A percentile compares a stretch with the other conserved stretches of the same genome.
phyloP scores from a whole-genome alignment of 2,329 filamentous ascomycete species.

The Xylariaceae sp. region DNA sequence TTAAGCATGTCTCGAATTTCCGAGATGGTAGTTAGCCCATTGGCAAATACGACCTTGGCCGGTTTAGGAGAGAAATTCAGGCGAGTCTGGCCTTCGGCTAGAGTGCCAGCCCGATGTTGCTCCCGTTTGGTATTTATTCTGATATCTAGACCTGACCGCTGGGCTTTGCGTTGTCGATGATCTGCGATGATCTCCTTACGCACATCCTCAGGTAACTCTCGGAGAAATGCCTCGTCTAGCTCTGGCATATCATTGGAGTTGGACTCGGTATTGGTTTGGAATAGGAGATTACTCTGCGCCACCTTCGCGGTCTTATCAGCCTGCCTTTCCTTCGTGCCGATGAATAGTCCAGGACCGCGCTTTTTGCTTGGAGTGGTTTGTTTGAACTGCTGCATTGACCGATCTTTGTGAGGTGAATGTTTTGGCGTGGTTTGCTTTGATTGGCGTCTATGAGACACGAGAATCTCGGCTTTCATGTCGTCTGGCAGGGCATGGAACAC shows the following conservation, averaged over 20 bases:
- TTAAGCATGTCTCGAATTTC: slow-evolving; percentile 73
- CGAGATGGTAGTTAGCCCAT: slow-evolving; percentile 39
- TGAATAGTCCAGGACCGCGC: slow-evolving; percentile 43
- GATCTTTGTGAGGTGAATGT: slow-evolving; percentile 57
- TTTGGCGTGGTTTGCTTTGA: slow-evolving; percentile 35
- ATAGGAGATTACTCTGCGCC: slow-evolving; percentile 71
- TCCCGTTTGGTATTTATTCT: slow-evolving; percentile 27
- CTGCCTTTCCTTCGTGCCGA: slow-evolving; percentile 49
- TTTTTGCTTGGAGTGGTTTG: slow-evolving; percentile 68
- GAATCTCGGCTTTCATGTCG: slow-evolving; percentile 79
- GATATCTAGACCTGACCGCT: slow-evolving; percentile 50
- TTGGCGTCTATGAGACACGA: slow-evolving; percentile 63
- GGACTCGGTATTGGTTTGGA: slow-evolving; percentile 30
- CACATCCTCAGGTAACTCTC: slow-evolving; percentile 78
- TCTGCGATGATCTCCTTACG: slow-evolving; percentile 75
- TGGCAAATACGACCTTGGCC: slow-evolving; percentile 46
- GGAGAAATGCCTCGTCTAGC: slow-evolving; percentile 71
- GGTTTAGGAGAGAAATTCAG: slow-evolving; percentile 49
- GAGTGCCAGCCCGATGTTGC: slow-evolving; percentile 11
- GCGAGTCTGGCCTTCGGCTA: slow-evolving; percentile 38
- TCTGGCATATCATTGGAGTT: slow-evolving; percentile 41
- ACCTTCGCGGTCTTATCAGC: slow-evolving; percentile 57
- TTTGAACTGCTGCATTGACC: slow-evolving; percentile 47
- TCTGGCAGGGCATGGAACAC: slow-evolving; percentile 80
- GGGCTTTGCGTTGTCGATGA: slow-evolving; percentile 62